Percentiles rank a stretch among this genome's conserved stretches.
These are phyloP conservation scores for Ogataea neopini DNA, from an alignment of 805 yeast genomes.

Conservation along the genomic window DNA sequence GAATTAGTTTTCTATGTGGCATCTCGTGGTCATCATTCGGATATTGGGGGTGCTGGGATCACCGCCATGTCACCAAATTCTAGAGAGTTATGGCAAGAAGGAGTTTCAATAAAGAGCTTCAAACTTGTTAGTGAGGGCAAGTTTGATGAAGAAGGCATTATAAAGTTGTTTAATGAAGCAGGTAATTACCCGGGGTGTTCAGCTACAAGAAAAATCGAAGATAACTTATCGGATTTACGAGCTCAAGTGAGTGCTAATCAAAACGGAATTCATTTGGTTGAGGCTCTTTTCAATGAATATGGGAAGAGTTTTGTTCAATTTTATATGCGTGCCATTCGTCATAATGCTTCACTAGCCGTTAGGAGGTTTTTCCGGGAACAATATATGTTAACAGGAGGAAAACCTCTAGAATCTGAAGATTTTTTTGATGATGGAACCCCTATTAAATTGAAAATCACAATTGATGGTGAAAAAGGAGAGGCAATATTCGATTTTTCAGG, in stretches of 20 bases:
- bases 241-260: constrained; percentile 51
- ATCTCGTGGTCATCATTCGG: constrained; percentile 61
- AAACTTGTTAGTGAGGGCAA: constrained; percentile 47
- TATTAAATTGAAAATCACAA: constrained; percentile 45
- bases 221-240: constrained; percentile 48
- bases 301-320: constrained; percentile 40
- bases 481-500: constrained; percentile 52
- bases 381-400: constrained; percentile 34
- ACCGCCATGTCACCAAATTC: constrained; percentile 58
- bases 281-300: constrained; percentile 43
- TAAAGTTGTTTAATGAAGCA: constrained; percentile 45
- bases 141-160: constrained; percentile 52
- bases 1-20: constrained; percentile 53
- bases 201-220: constrained; percentile 52
- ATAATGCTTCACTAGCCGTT: constrained; percentile 46
- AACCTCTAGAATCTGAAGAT: constrained; percentile 44
- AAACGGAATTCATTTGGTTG: constrained; percentile 46
- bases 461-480: constrained; percentile 41
- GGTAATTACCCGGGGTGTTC: constrained; percentile 52
- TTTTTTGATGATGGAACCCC: constrained; percentile 56
- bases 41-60: constrained; percentile 57
- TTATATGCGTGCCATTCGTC: constrained; percentile 46
- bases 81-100: constrained; percentile 52
- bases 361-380: constrained; percentile 40
- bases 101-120: constrained; percentile 52